Base-by-base conservation (phyloP, 202 grass and related monocot genomes). In the Cymbopogon flexuosus region DNA sequence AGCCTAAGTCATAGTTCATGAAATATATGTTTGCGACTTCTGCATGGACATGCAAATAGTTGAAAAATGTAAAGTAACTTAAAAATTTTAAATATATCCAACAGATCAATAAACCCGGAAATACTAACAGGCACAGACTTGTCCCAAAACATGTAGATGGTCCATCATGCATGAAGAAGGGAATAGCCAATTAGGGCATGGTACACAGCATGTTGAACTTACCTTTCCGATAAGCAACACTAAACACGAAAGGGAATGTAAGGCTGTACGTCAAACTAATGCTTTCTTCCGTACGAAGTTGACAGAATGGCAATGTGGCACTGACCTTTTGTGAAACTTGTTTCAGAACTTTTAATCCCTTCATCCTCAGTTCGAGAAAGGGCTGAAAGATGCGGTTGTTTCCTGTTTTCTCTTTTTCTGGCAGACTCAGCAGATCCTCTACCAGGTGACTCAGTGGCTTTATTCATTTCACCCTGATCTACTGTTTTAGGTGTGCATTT, bases 301-400 rank as follows among this genome's bases (percentile, higher is more conserved):
- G 16, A 42, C 18, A 49, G 61, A 78, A 35, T 27, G 15, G n/a
- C 31, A 62, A 73, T 61, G 47, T 73, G 31, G 41, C 68, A 21
- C 51, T 79, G 6, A 89, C 88, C 88, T 86, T 86, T 83, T 68
- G n/a, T 21, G 30, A 89, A 83, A 46, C 62, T 83, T 83, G 68
- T 79, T 63, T 70, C 27, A 62, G 79, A 86, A 78, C 64, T 79
- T 89, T 79, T 76, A 75, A 27, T 46, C 41, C 54, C 79, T 79
- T 89, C 75, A 83, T 83, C 73, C 73, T 86, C 83, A 52, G 52
- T 83, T 70, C 62, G 83, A 62, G 62, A 89, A 63, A 69, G 70
- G 62, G 88, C n/a, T 34, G 83, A 75, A 86, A 74, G 52, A 70
- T 59, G 12, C 57, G 62, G 75, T 8, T 79, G 79, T 31, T 83